Base-by-base conservation (phyloP, 768 basidiomycete species). In the Leccinum incarnatum region DNA sequence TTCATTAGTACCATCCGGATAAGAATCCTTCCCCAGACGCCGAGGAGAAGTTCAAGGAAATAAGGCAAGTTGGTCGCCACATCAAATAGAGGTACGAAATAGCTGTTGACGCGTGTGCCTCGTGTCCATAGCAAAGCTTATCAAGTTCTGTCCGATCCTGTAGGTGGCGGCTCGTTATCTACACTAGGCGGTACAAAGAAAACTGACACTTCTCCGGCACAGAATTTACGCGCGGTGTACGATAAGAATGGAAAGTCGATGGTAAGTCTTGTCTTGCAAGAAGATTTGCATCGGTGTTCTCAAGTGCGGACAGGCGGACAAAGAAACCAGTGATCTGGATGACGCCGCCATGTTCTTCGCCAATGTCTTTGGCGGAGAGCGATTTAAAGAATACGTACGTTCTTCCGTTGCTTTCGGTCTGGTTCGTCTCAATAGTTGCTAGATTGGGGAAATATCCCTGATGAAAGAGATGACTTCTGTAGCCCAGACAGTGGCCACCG, bases 381-480 rank as follows among this genome's bases (percentile, higher is more conserved):
- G 90, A 25, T 97, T 97, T 72, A 75, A 79, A 58, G 93, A 95
- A 71, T 94, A 93, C 69, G 93, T 95, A 72, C 72, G 93, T 80
- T 14, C 58, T 52, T 25, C 51, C 54, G 5, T 50, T 53, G 15
- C 54, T 50, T 23, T 45, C 3, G 47, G 48, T 36, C 12, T 45
- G 32, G 23, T 27, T 50, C 45, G 7, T 53, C 42, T 60, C 46
- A 56, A 42, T 34, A 15, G 34, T 52, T 19, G 46, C 17, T 72
- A 97, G 95, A 96, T 98, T 61, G 96, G 96, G 58, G 96, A 98
- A 77, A 95, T 99, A 55, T 88, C 90, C 6, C 80, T 98, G 40
- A 93, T 97, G 85, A 98, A 95, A 70, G 93, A 92, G 64, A 91
- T 94, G 88, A 87, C 91, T 23, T 83, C 84, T 34, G 85, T 91